A percentile compares a stretch with the other conserved stretches of the same genome.
Conservation (phyloP, 2,329 filamentous ascomycete species). For the Epicoccum sorghinum region DNA sequence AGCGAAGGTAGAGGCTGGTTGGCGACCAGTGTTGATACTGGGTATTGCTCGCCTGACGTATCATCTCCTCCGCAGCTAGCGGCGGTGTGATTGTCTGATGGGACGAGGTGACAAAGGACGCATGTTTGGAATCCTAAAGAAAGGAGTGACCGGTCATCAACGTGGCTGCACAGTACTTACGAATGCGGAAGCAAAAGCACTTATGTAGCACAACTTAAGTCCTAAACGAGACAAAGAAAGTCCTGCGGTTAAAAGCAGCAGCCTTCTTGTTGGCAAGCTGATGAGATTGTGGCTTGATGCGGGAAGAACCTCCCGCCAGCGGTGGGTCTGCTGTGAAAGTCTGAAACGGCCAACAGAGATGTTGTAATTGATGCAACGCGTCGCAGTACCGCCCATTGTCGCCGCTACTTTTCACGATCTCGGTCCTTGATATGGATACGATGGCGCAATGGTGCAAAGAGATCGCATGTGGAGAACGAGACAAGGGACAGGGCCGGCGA, state of each 20-base stretch:
- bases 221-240: not conserved
- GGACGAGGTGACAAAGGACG: not conserved
- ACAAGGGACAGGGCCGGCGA: not conserved
- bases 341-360: constrained; percentile 4
- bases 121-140: too few relatives aligned
- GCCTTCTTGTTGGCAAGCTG: constrained; percentile 5
- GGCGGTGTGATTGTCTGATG: not conserved
- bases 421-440: not conserved
- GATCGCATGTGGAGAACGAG: not conserved
- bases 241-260: not conserved
- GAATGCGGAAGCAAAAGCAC: not conserved
- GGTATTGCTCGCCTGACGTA: constrained; percentile 2
- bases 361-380: not conserved
- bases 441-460: not conserved
- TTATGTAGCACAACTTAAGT: not conserved
- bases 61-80: not conserved
- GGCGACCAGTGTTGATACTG: constrained; percentile 3
- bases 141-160: too few relatives aligned
- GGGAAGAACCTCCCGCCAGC: constrained; percentile 4
- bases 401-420: not conserved
- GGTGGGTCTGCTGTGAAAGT: constrained; percentile 12
- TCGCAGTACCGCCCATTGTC: not conserved
- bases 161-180: not conserved
- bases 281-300: constrained; percentile 7
- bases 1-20: constrained; percentile 2